Conservation (phyloP, 495 filamentous ascomycete genomes). For the Hypomontagnella submonticulosa region DNA sequence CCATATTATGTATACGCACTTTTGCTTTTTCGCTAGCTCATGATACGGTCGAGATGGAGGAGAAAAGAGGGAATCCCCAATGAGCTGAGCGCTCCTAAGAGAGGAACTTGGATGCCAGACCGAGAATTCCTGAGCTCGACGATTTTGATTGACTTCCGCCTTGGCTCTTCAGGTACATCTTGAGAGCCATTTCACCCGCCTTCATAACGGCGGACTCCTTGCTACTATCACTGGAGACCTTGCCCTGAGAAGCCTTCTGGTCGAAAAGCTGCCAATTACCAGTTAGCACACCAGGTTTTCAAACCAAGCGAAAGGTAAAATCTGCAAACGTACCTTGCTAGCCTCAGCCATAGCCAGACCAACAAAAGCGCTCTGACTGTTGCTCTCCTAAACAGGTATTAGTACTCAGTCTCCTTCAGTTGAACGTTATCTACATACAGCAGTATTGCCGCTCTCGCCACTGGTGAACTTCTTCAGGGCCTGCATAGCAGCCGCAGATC, state of each 20-base stretch:
- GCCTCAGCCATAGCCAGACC: conserved; percentile 66
- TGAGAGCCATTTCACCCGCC: conserved; percentile 65
- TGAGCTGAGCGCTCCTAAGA: neutral
- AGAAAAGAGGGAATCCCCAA: neutral
- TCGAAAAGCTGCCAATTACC: conserved; percentile 56
- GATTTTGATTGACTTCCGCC: conserved; percentile 38
- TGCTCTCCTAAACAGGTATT: conserved; percentile 36
- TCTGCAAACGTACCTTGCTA: conserved; percentile 51
- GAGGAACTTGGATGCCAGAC: conserved; percentile 57
- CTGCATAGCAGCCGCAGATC: conserved; percentile 73
- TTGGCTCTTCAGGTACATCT: conserved; percentile 66
- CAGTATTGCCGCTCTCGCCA: conserved; percentile 49
- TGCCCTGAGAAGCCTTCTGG: conserved; percentile 57
- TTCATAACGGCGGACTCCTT: conserved; percentile 64
- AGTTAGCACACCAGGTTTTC: conserved; percentile 5
- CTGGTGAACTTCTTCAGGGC: conserved; percentile 71
- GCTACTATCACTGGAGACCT: conserved; percentile 56
- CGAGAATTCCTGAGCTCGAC: conserved; percentile 47
- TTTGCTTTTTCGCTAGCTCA: neutral
- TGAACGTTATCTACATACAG: conserved; percentile 28
- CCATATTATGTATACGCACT: neutral
- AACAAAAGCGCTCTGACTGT: conserved; percentile 59
- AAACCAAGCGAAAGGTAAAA: neutral
- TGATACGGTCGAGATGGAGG: neutral
- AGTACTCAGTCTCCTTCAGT: neutral